Evolutionary conservation across 352 stramenopile genomes (phyloP), one percentile per base, ranked within the genome.

Genomic region (Globisporangium cederbergense): DNA sequence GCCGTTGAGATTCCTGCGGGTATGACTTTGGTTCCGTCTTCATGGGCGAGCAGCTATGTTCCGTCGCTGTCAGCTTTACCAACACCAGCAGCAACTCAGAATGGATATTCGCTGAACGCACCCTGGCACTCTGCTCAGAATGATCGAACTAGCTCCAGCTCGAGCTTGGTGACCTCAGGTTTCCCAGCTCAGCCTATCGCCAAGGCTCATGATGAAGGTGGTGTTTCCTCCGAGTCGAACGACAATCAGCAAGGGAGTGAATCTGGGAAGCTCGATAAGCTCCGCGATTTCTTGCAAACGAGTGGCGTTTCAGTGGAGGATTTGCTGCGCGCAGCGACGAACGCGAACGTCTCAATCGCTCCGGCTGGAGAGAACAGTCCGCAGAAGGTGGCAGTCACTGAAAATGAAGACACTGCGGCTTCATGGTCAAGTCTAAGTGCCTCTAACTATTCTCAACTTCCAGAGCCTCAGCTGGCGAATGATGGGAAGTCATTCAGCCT

Each of bases 271-370:
- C 65, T 91, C 16, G 75, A 89, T 50, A 78, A 84, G 36, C 69
- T 91, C 25, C 82, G 81, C 38, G 75, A 82, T 22, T 89, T 92
- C 45, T 63, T 93, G 20, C 63, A 71, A 8, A 71, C 72, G 3
- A 91, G 77, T 56, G 80, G 79, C 0, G 75, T 95, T 34, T 91
- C 83, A 0, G 73, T 93, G 47, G 82, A 92, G 40, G 82, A 93
- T 65, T 65, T 95, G 22, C 70, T 91, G 46, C 81, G 78, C 38
- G 83, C 77, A 10, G 82, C 82, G 20, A 87, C 78, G 28, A 89
- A 67, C 46, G 62, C 79, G 54, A 77, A 74, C 22, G 66, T 76
- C 0, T 71, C 74, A 1, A 81, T 79, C 4, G 56, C 74, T 36
- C 43, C 70, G 18, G 64, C 30, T 18, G 30, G 25, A 55, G 7